A percentile compares a stretch with the other conserved stretches of the same genome.
Conservation (phyloP, 78 protist genomes). For the Dictyostelium discoideum region DNA sequence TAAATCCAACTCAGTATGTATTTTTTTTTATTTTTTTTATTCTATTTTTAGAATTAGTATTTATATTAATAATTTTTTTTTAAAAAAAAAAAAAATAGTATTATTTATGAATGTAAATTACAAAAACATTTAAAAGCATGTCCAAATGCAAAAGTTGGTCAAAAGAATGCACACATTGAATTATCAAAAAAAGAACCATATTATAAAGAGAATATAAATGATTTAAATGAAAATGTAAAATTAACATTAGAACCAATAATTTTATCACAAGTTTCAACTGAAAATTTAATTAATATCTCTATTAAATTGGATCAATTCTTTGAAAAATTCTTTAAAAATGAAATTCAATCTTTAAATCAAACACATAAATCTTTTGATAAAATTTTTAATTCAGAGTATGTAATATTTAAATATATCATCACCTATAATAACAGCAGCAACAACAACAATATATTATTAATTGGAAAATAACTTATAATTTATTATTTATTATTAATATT, state of each 20-base stretch:
- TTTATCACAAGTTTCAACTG: conserved; percentile 43
- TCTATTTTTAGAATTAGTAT: background rate
- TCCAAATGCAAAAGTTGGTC: conserved; percentile 17
- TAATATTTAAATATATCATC: background rate
- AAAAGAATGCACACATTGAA: conserved; percentile 24
- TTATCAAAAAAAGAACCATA: conserved; percentile 31
- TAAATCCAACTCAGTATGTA: conserved; percentile 48
- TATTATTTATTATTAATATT: too few relatives aligned
- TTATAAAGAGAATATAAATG: conserved; percentile 45
- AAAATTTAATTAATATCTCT: background rate
- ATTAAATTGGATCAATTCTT: conserved; percentile 45
- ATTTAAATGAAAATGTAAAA: background rate
- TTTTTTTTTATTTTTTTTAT: background rate
- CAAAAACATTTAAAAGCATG: conserved; percentile 61
- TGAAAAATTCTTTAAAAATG: background rate
- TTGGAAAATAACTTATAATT: too few relatives aligned
- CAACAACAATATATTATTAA: too few relatives aligned
- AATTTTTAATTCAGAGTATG: conserved; percentile 38
- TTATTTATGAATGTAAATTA: conserved; percentile 39
- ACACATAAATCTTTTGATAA: conserved; percentile 39
- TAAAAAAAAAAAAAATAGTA: background rate
- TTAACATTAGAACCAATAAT: background rate
- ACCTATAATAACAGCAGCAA: too few relatives aligned
- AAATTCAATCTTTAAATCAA: background rate
- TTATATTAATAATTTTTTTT: background rate